A percentile compares a stretch with the other conserved stretches of the same genome.
These are phyloP conservation scores for Schwanniomyces vanrijiae DNA, from an alignment of 805 yeast genomes.

Conservation along the genomic window DNA sequence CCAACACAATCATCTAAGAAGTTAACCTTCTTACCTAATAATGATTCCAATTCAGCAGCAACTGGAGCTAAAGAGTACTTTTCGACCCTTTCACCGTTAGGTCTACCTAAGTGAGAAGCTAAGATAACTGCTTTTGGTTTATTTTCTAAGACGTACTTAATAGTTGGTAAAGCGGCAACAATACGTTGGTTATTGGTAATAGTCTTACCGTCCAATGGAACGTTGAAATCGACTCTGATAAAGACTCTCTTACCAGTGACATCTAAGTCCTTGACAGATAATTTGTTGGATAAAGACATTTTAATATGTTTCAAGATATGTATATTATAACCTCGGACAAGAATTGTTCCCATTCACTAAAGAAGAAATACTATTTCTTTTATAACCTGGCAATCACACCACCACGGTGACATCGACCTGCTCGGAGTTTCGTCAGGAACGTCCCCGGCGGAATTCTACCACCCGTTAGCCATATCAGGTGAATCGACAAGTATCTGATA, in stretches of 20 bases:
- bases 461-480: constrained; percentile 7
- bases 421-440: constrained; percentile 1
- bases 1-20: constrained; percentile 95
- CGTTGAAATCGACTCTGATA: constrained; percentile 97
- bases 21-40: constrained; percentile 68
- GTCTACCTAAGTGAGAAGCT: constrained; percentile 99
- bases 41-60: constrained; percentile 79
- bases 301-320: not conserved
- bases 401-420: not conserved
- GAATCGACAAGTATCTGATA: not conserved
- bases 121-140: constrained; percentile 88
- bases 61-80: constrained; percentile 95
- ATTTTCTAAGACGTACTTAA: constrained; percentile 88
- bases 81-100: constrained; percentile 86
- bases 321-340: not conserved
- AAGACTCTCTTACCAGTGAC: constrained; percentile 92
- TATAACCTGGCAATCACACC: not conserved
- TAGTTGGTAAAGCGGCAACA: constrained; percentile 99
- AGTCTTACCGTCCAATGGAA: constrained; percentile 91
- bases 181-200: constrained; percentile 99
- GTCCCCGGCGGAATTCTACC: constrained; percentile 9
- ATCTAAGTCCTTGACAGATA: constrained; percentile 88
- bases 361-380: not conserved
- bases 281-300: constrained; percentile 93
- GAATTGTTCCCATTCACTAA: not conserved